phyloP scores from a whole-genome alignment of 1,139 yeast genomes.

The Magnusiomyces suaveolens region DNA sequence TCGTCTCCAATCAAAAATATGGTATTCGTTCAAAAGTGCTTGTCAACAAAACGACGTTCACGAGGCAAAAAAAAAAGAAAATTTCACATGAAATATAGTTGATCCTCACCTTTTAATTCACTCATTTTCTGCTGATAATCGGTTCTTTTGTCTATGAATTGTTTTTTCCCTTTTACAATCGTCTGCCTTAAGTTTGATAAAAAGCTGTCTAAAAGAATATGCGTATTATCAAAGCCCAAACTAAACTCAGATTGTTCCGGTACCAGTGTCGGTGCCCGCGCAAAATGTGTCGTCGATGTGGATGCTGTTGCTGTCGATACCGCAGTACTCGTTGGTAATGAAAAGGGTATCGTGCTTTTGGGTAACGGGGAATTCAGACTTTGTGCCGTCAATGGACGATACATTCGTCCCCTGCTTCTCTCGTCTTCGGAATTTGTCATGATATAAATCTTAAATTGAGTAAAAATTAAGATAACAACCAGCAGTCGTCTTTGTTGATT shows the following conservation, averaged over 20 bases:
- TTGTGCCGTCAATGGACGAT: conserved; percentile 4
- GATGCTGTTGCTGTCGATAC: not conserved
- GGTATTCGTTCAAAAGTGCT: too few species aligned
- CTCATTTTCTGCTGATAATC: conserved; percentile 19
- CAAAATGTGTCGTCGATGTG: not conserved
- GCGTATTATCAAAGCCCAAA: conserved; percentile 22
- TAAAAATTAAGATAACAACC: too few species aligned
- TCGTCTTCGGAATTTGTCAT: not conserved
- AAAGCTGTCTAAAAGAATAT: conserved; percentile 23
- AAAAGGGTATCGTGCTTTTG: conserved; percentile 16
- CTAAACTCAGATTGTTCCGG: conserved; percentile 13
- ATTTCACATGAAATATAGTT: not conserved
- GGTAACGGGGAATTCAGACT: not conserved
- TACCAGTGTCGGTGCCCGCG: not conserved
- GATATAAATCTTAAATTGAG: not conserved
- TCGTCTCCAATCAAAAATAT: too few species aligned
- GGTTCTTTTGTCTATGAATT: conserved; percentile 21
- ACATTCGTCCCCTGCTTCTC: not conserved
- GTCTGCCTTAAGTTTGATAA: conserved; percentile 22
- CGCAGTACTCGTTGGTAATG: not conserved
- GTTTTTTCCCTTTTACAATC: conserved; percentile 19
- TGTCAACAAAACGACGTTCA: too few species aligned
- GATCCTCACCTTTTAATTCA: conserved; percentile 16
- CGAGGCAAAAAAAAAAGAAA: too few species aligned
- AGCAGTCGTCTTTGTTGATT: too few species aligned